Conservation (phyloP, 2,329 filamentous ascomycete genomes). For the Cyphellophora attinorum region DNA sequence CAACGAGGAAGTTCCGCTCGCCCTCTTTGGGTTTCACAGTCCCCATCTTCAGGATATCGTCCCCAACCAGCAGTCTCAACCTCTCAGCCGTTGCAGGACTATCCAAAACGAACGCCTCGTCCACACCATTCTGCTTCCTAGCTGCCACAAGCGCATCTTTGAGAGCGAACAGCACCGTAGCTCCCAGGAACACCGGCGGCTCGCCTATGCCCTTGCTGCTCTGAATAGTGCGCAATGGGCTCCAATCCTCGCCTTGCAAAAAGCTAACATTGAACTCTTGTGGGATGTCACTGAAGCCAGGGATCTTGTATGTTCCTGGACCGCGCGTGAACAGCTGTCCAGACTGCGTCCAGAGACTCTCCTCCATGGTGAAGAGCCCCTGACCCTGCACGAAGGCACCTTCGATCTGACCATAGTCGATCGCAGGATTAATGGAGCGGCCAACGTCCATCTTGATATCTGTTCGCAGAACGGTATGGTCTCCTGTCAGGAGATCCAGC, state of each 20-base stretch:
- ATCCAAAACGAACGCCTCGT: conserved; percentile 56
- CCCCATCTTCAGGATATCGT: conserved; percentile 68
- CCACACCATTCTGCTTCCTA: conserved; percentile 59
- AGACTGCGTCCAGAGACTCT: conserved; percentile 49
- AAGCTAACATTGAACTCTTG: conserved; percentile 76
- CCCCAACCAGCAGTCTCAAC: conserved; percentile 64
- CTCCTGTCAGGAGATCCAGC: conserved; percentile 83
- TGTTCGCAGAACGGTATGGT: conserved; percentile 80
- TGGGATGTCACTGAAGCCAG: conserved; percentile 80
- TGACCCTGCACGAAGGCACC: conserved; percentile 74
- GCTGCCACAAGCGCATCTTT: conserved; percentile 76
- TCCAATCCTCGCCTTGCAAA: conserved; percentile 79
- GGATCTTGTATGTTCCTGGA: conserved; percentile 70
- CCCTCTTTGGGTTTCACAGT: conserved; percentile 62
- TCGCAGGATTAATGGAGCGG: conserved; percentile 53
- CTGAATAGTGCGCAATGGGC: conserved; percentile 78
- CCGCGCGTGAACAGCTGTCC: conserved; percentile 52
- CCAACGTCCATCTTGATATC: conserved; percentile 96
- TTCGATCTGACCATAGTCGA: conserved; percentile 77
- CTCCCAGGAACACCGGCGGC: conserved; percentile 72
- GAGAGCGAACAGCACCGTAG: conserved; percentile 78
- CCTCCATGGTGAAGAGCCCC: conserved; percentile 70
- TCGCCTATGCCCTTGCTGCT: conserved; percentile 69
- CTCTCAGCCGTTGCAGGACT: conserved; percentile 78
- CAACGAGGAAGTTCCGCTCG: conserved; percentile 76